phyloP scores from a whole-genome alignment of 2,329 filamentous ascomycete genomes.

The Teratosphaeria destructans region DNA sequence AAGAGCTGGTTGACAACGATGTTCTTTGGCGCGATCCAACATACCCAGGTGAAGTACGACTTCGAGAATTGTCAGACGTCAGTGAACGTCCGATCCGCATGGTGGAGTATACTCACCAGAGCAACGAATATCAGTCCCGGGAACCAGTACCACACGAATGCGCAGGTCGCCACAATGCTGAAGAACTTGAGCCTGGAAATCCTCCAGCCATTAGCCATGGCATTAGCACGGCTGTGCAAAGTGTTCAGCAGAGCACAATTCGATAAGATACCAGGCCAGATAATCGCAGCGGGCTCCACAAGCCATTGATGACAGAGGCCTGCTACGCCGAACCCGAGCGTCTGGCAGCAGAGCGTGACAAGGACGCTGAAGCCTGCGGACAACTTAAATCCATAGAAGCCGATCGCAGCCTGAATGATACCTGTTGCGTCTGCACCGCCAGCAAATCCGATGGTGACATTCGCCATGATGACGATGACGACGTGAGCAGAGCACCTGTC shows the following conservation, averaged over 20 bases:
- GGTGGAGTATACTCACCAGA: slow-evolving; percentile 29
- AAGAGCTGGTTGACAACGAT: slow-evolving; percentile 82
- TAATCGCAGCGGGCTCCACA: slow-evolving; percentile 78
- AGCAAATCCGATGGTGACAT: slow-evolving; percentile 42
- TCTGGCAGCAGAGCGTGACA: slow-evolving; percentile 75
- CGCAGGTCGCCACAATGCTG: slow-evolving; percentile 57
- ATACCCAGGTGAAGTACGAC: slow-evolving; percentile 81
- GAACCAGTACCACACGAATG: slow-evolving; percentile 70
- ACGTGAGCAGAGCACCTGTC: not conserved
- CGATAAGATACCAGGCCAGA: slow-evolving; percentile 82
- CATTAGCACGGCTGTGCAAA: slow-evolving; percentile 67
- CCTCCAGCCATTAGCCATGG: slow-evolving; percentile 52
- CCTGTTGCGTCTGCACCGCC: slow-evolving; percentile 40
- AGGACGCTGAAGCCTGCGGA: slow-evolving; percentile 69
- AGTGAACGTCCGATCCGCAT: not conserved
- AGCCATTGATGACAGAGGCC: slow-evolving; percentile 71
- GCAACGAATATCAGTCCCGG: slow-evolving; percentile 74
- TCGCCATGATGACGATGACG: slow-evolving; percentile 35
- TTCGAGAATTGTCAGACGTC: not conserved
- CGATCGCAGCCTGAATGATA: slow-evolving; percentile 76
- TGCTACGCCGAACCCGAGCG: slow-evolving; percentile 77
- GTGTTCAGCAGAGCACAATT: slow-evolving; percentile 84
- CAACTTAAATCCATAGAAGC: slow-evolving; percentile 77
- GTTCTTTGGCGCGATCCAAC: slow-evolving; percentile 79
- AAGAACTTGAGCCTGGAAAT: slow-evolving; percentile 81